phyloP scores from a whole-genome alignment of 257 asterid genomes.

The Apocynum venetum region DNA sequence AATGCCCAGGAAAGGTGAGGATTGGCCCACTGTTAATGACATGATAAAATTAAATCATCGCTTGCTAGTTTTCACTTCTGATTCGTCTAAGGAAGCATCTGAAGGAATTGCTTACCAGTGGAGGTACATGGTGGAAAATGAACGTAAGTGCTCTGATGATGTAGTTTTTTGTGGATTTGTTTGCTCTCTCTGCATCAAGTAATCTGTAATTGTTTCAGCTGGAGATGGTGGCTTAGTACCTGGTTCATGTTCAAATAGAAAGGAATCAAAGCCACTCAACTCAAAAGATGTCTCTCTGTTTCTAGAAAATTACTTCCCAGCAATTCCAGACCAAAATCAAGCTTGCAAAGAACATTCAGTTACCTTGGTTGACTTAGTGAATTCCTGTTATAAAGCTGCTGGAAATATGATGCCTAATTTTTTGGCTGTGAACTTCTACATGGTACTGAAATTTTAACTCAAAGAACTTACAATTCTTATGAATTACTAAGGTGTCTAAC shows the following conservation, averaged over 20 bases:
- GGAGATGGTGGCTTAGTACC: conserved; percentile 86
- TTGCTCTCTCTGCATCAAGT: conserved; percentile 16
- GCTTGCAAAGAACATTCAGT: conserved; percentile 91
- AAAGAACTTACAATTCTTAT: background rate
- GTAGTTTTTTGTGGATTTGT: conserved; percentile 15
- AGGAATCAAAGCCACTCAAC: conserved; percentile 84
- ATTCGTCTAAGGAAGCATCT: conserved; percentile 75
- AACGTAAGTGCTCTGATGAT: conserved; percentile 46
- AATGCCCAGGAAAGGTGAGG: conserved; percentile 89
- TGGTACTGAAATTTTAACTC: conserved; percentile 47
- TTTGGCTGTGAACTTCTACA: conserved; percentile 92
- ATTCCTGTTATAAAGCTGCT: conserved; percentile 78
- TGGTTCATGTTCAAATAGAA: conserved; percentile 76
- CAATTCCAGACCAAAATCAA: conserved; percentile 82
- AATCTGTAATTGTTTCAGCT: conserved; percentile 52
- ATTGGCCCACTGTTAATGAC: conserved; percentile 75
- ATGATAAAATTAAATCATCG: conserved; percentile 74
- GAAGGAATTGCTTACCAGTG: conserved; percentile 97
- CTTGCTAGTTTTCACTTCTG: conserved; percentile 87
- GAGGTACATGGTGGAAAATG: conserved; percentile 95
- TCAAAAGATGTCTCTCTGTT: conserved; percentile 71
- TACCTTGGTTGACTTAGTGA: conserved; percentile 59
- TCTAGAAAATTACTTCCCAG: conserved; percentile 82
- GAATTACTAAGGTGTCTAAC: conserved; percentile 6
- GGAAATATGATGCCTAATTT: conserved; percentile 83